Evolutionary conservation across 805 yeast species (phyloP).

Genomic region (Candida michaelii): DNA sequence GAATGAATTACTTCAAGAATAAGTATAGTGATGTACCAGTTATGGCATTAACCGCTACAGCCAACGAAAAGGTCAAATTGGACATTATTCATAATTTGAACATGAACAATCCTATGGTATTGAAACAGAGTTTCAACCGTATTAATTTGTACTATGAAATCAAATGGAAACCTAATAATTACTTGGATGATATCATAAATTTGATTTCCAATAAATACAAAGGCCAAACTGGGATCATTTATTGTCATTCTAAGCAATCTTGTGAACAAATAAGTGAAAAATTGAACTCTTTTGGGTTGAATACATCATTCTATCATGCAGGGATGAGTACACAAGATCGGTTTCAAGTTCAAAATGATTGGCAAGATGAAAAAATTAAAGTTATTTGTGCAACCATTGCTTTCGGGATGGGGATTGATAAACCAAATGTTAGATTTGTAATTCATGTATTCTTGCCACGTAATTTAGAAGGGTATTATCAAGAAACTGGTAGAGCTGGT

Average conservation of each 20-base stretch:
- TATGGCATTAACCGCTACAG: constrained; percentile 97
- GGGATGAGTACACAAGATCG: constrained; percentile 87
- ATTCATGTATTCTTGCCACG: constrained; percentile 86
- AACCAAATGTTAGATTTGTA: constrained; percentile 91
- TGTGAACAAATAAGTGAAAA: constrained; percentile 80
- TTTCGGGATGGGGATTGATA: constrained; percentile 99
- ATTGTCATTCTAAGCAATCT: constrained; percentile 85
- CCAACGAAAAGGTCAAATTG: constrained; percentile 82
- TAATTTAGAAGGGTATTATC: constrained; percentile 93
- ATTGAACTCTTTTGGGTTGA: constrained; percentile 60
- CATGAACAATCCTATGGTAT: constrained; percentile 57
- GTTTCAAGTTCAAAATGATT: constrained; percentile 63
- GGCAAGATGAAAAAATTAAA: constrained; percentile 75
- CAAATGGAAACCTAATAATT: constrained; percentile 57
- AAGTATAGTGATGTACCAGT: constrained; percentile 80
- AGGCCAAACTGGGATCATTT: constrained; percentile 79
- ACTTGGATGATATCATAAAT: constrained; percentile 58
- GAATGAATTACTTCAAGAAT: constrained; percentile 67
- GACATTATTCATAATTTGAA: constrained; percentile 82
- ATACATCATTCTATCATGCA: constrained; percentile 82
- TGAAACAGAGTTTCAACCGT: constrained; percentile 91
- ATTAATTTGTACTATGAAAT: constrained; percentile 82
- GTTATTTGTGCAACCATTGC: constrained; percentile 97
- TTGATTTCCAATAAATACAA: constrained; percentile 51
- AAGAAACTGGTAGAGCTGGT: constrained; percentile 98